Evolutionary conservation across 1,139 yeast genomes (phyloP).

Genomic region (Hansenula sp.): DNA sequence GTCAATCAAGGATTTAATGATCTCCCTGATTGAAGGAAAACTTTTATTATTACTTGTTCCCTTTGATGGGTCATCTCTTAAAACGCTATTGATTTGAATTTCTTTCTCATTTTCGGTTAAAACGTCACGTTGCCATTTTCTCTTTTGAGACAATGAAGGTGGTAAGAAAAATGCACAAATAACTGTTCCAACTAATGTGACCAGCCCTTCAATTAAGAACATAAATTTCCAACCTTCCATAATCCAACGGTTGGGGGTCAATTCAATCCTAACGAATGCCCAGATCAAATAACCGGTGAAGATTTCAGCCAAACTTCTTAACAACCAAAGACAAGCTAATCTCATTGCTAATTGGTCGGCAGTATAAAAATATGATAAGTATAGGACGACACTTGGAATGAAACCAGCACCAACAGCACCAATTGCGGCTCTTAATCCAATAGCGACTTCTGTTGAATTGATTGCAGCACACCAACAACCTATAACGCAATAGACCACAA

Average conservation of each 20-base stretch:
- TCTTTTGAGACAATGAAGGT: conserved; percentile 48
- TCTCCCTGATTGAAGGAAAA: conserved; percentile 37
- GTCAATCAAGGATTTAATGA: conserved; percentile 41
- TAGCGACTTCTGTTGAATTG: conserved; percentile 33
- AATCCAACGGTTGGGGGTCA: neutral
- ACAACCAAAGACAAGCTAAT: conserved; percentile 42
- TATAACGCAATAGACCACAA: conserved; percentile 47
- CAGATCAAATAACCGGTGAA: neutral
- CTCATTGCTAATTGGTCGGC: conserved; percentile 43
- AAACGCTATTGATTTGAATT: conserved; percentile 53
- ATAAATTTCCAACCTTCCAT: conserved; percentile 47
- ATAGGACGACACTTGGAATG: conserved; percentile 47
- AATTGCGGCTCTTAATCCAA: conserved; percentile 39
- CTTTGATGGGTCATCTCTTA: conserved; percentile 62
- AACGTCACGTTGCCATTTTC: conserved; percentile 49
- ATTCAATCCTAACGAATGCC: neutral
- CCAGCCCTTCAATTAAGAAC: conserved; percentile 50
- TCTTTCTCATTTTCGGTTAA: conserved; percentile 52
- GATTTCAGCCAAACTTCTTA: neutral
- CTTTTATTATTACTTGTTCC: conserved; percentile 68
- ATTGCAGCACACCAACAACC: conserved; percentile 42
- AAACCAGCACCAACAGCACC: conserved; percentile 54
- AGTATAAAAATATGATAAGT: conserved; percentile 53
- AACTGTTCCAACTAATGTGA: conserved; percentile 47
- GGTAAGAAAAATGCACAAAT: conserved; percentile 48